Percentiles rank a stretch among this genome's conserved stretches.
Evolutionary conservation across 1,284 basidiomycete genomes (phyloP).

Genomic region (Blastosporella zonata): DNA sequence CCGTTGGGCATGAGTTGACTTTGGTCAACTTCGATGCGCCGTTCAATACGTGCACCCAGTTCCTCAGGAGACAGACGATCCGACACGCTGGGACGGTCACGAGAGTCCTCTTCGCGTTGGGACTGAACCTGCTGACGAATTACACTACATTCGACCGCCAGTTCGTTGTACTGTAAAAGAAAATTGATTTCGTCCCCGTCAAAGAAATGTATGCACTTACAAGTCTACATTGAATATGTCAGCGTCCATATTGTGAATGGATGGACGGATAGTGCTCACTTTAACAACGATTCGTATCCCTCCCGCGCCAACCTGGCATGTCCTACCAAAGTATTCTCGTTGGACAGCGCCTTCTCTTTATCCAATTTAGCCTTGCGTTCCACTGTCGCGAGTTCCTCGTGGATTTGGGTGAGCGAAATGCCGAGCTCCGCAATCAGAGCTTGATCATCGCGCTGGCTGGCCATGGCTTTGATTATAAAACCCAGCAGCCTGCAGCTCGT

Average conservation of each 20-base stretch:
- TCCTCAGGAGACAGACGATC: conserved; percentile 8
- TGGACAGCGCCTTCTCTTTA: conserved; percentile 30
- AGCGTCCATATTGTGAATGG: not conserved
- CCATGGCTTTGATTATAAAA: conserved; percentile 36
- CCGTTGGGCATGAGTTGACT: conserved; percentile 23
- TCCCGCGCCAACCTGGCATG: conserved; percentile 32
- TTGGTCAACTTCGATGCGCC: conserved; percentile 13
- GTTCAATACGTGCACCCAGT: conserved; percentile 6
- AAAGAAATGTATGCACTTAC: conserved; percentile 19
- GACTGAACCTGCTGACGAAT: conserved; percentile 25
- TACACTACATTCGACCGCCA: conserved; percentile 26
- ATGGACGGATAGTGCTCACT: conserved; percentile 25
- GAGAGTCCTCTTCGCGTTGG: conserved; percentile 11
- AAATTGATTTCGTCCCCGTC: conserved; percentile 10
- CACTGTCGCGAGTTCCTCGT: conserved; percentile 23
- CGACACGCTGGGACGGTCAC: conserved; percentile 5
- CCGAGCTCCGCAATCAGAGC: conserved; percentile 26
- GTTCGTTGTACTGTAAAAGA: conserved; percentile 30
- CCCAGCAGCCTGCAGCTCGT: conserved; percentile 37
- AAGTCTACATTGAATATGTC: conserved; percentile 19
- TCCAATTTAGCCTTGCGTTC: conserved; percentile 27
- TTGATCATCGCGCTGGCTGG: conserved; percentile 9
- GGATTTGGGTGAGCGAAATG: conserved; percentile 25
- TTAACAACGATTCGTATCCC: conserved; percentile 32
- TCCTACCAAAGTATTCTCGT: conserved; percentile 34